Evolutionary conservation across 148 eudicot genomes (phyloP).

Genomic region (Vaccinium vitisidaea): DNA sequence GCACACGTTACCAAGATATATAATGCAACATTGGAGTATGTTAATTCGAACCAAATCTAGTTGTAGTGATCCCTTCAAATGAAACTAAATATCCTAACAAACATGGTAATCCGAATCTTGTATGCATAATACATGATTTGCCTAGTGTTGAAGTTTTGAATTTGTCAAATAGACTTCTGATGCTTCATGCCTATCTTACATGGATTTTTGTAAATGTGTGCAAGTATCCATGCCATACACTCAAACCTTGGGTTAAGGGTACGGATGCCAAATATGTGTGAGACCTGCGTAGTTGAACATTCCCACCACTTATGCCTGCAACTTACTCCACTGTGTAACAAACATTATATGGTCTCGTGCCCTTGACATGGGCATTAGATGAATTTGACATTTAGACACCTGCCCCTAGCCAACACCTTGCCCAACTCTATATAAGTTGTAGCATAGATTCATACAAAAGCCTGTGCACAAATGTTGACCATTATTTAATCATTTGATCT

Average conservation of each 20-base stretch:
- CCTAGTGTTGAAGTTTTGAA: neutral
- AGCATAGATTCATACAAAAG: neutral
- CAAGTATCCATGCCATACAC: neutral
- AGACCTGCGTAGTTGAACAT: too few relatives aligned
- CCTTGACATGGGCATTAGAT: too few relatives aligned
- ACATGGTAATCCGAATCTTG: neutral
- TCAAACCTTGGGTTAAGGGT: neutral
- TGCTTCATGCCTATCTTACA: neutral
- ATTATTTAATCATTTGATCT: neutral
- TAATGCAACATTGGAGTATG: neutral
- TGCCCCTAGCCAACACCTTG: too few relatives aligned
- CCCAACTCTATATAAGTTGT: too few relatives aligned
- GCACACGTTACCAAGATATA: neutral
- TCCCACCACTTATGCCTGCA: too few relatives aligned
- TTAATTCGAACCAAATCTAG: neutral
- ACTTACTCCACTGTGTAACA: too few relatives aligned
- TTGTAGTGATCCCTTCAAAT: neutral
- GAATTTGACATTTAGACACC: too few relatives aligned
- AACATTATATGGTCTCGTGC: too few relatives aligned
- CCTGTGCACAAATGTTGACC: neutral
- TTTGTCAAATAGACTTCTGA: neutral
- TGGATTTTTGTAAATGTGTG: neutral
- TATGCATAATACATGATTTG: neutral
- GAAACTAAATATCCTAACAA: slow-evolving; percentile 1
- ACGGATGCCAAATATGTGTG: too few relatives aligned